phyloP scores from a whole-genome alignment of 1,284 basidiomycete genomes.

The Melampsora larici-populina region DNA sequence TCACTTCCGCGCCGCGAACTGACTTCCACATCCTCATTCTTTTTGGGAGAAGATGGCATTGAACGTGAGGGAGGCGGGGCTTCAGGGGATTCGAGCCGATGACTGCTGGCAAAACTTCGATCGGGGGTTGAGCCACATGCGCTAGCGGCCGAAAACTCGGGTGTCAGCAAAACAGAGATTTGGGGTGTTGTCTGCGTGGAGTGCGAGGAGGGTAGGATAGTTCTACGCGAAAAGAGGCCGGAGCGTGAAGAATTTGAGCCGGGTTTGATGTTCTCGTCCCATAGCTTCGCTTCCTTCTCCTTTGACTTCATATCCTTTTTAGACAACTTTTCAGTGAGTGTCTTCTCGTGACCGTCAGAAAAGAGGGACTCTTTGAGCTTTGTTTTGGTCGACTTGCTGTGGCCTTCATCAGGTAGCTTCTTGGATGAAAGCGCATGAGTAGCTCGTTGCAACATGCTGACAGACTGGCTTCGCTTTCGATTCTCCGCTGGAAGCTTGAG shows the following conservation, averaged over 20 bases:
- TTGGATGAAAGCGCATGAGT: conserved; percentile 34
- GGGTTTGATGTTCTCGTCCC: conserved; percentile 23
- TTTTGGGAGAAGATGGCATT: conserved; percentile 13
- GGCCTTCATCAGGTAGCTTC: conserved; percentile 24
- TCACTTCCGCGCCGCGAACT: background rate
- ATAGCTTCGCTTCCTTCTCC: conserved; percentile 25
- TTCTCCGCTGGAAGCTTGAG: conserved; percentile 19
- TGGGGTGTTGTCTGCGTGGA: background rate
- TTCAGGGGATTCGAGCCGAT: background rate
- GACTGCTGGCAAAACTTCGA: background rate
- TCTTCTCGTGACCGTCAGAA: conserved; percentile 24
- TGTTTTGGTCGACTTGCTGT: background rate
- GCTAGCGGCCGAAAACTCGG: background rate
- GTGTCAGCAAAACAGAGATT: background rate
- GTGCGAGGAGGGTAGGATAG: background rate
- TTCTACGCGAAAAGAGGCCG: conserved; percentile 37
- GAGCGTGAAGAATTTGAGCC: conserved; percentile 22
- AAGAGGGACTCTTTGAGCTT: conserved; percentile 21
- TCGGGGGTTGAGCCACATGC: background rate
- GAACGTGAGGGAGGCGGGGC: background rate
- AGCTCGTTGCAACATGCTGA: conserved; percentile 42
- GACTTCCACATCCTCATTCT: background rate
- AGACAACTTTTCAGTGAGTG: conserved; percentile 19
- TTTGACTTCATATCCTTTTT: conserved; percentile 40
- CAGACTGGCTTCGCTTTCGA: conserved; percentile 40